Evolutionary conservation across 2,329 filamentous ascomycete genomes (phyloP).

Genomic region (Chalaropsis thielavioides): DNA sequence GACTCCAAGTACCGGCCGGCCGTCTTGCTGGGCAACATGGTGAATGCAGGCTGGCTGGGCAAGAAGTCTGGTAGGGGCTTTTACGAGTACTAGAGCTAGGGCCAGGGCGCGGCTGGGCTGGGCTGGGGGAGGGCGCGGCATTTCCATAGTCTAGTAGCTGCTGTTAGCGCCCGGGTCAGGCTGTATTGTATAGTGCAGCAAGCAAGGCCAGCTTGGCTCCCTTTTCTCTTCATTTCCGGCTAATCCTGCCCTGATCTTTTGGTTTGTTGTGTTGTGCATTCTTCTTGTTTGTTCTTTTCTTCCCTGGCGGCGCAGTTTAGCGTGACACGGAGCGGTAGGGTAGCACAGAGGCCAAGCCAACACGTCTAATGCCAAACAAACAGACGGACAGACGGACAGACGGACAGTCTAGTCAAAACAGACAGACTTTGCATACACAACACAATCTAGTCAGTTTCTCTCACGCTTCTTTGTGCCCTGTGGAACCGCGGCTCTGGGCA

Average conservation of each 20-base stretch:
- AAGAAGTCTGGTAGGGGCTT: conserved; percentile 97
- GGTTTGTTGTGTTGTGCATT: not conserved
- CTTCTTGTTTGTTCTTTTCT: not conserved
- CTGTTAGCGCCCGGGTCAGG: not conserved
- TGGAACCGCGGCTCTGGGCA: not conserved
- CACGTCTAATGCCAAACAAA: not conserved
- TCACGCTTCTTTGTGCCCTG: not conserved
- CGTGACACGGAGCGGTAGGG: not conserved
- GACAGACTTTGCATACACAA: too few species aligned
- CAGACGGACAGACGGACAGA: not conserved
- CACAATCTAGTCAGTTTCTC: too few species aligned
- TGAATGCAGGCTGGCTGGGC: conserved; percentile 91
- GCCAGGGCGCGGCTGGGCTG: not conserved
- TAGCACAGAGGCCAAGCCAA: not conserved
- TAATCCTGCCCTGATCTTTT: not conserved
- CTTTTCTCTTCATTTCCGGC: not conserved
- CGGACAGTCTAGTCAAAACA: too few species aligned
- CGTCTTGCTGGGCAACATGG: conserved; percentile 82
- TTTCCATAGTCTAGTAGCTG: too few species aligned
- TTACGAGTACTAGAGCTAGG: conserved; percentile 56
- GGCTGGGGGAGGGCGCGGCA: not conserved
- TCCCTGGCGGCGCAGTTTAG: not conserved
- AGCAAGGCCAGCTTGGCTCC: not conserved
- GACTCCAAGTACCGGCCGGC: conserved; percentile 92
- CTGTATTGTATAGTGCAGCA: not conserved